Base-by-base conservation (phyloP, 2,329 filamentous ascomycete species). In the Monilinia polystroma region DNA sequence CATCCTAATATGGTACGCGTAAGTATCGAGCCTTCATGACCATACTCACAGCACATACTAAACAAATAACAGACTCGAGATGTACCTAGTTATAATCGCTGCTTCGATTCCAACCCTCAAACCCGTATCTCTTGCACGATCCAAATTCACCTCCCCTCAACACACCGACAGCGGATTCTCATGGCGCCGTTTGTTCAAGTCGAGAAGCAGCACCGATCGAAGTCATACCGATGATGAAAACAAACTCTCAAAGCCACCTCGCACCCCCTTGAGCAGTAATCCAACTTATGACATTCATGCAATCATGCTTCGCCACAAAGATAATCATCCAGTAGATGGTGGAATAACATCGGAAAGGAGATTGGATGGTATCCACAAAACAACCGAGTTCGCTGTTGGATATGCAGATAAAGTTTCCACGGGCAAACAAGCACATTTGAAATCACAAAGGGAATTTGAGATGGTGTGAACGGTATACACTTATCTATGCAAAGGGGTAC, bases 1-100 rank as follows among this genome's bases (percentile, higher is more conserved):
- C 26, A 29, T 55, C 12, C 14, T 55, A n/a, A 35, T 55, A 55
- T 55, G 52, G 52, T 55, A 55, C 32, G 52, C 52, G 26, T 55
- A 55, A 55, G 52, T 55, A 0, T 55, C 16, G 26, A 55, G 52
- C 32, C 14, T 55, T 32, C 52, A 55, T 14, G 18, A 20, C 52
- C 16, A 55, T 35, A 10, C 26, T 20, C 6, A 16, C 12, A 55
- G 8, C 20, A 35, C 26, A 18, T 7, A 55, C 32, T 35, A 35
- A 55, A 18, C 47, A 55, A 20, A 55, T 16, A 55, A 10, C 20
- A 55, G 52, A 35, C 52, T 55, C 52, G 52, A 55, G 32, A 55
- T 55, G 52, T 55, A 55, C 18, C 52, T 55, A 6, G 52, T 55
- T 4, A 35, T 55, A 35, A 55, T 55, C 35, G 52, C 52, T 2